These are phyloP conservation scores for Syzygium jambos DNA, from an alignment of 345 rosid species.

Conservation along the genomic window DNA sequence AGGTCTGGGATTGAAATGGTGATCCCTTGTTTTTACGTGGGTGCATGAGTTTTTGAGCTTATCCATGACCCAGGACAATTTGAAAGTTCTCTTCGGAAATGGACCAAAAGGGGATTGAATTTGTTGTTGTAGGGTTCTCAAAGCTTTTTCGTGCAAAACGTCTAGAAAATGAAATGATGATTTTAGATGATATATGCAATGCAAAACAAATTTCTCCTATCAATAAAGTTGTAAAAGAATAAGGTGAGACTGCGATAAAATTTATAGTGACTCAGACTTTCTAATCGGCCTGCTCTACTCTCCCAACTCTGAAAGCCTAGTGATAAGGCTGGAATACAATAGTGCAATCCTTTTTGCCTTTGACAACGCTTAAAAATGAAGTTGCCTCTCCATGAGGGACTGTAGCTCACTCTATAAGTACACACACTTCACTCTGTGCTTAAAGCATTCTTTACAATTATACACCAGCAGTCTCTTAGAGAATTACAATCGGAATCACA, in stretches of 20 bases:
- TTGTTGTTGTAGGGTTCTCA: background rate
- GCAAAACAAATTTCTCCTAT: too few relatives aligned
- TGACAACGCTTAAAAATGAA: background rate
- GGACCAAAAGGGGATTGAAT: background rate
- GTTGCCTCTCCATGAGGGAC: background rate
- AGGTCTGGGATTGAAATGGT: background rate
- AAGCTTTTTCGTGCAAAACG: too few relatives aligned
- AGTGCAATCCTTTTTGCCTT: background rate
- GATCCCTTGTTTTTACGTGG: background rate
- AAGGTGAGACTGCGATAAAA: background rate
- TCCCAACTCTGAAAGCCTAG: accelerated
- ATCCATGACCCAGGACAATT: background rate
- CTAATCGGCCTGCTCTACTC: background rate
- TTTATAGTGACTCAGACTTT: accelerated
- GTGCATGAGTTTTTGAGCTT: background rate
- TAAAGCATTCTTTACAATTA: background rate
- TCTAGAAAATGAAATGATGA: too few relatives aligned
- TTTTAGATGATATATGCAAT: too few relatives aligned
- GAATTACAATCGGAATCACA: background rate
- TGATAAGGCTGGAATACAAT: background rate
- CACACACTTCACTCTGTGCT: background rate
- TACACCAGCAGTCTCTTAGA: background rate
- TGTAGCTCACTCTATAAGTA: background rate
- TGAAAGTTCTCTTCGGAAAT: background rate
- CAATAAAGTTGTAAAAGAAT: too few relatives aligned